Base-by-base conservation (phyloP, 768 basidiomycete species). In the Mycena belliarum region DNA sequence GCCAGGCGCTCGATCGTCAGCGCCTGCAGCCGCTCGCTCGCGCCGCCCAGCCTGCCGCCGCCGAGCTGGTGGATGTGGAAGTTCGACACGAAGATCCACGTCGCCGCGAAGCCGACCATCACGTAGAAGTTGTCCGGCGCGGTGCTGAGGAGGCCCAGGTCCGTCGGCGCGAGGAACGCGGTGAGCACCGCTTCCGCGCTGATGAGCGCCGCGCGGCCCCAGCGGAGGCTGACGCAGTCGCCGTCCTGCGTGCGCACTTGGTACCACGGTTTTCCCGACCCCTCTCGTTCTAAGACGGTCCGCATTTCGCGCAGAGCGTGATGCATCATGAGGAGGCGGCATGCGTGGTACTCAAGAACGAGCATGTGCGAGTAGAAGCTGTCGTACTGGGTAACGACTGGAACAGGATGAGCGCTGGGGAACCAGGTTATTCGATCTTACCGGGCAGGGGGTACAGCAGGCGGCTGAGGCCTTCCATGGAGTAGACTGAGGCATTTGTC, bases 371-470 rank as follows among this genome's bases (percentile, higher is more conserved):
- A 75, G 58, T 80, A 72, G 57, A 79, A 78, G 29, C 60, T 63
- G 58, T 82, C 81, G 49, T 75, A 61, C 54, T 74, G 72, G 59
- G 75, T 70, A 45, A 77, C 65, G 52, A 80, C 80, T 82, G 32
- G 57, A 18, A 23, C 21, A 23, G 20, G 21, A 41, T 41, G 40
- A 41, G 40, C 7, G 20, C 48, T n/a, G n/a, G 52, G 42, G 7
- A 24, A 45, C 32, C 15, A 35, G 20, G 10, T 5, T 5, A 21
- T 9, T 41, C 15, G 10, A 41, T 41, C 40, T 41, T 23, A 41
- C 40, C 40, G 9, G 40, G 40, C 21, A 78, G 60, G n/a, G 78
- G 78, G 12, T 49, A 64, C 18, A 79, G 68, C 21, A 76, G 67
- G 25, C 74, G 72, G 49, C 72, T 66, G 7, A 79, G 52, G 48